Conservation (phyloP, 164 flowering plant species). For the Buxus sempervirens region DNA sequence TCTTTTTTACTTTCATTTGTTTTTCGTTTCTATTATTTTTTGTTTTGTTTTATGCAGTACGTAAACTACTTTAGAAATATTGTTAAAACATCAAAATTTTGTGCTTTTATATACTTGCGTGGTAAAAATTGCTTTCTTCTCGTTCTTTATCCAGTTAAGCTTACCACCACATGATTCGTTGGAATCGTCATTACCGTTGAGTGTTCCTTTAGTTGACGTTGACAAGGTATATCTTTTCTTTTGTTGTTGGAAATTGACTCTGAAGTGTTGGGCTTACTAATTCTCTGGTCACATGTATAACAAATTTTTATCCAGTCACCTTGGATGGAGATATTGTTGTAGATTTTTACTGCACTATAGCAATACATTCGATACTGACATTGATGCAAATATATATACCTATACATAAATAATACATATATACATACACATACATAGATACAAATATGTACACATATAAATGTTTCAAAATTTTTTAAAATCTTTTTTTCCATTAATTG, state of each 20-base stretch:
- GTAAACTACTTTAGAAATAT: no score
- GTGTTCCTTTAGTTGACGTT: slow-evolving; percentile 87
- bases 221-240: slow-evolving; percentile 65
- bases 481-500: no score
- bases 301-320: background rate
- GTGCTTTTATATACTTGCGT: background rate
- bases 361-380: background rate
- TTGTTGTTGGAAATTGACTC: background rate
- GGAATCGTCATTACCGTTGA: slow-evolving; percentile 61
- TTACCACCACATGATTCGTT: slow-evolving; percentile 52
- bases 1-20: background rate
- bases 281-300: background rate
- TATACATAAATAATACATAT: no score
- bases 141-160: slow-evolving; percentile 36
- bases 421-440: no score
- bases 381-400: no score
- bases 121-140: background rate
- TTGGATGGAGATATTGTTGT: background rate
- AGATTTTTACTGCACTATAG: background rate
- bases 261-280: background rate
- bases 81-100: background rate
- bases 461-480: no score
- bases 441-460: no score
- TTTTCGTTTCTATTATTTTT: background rate
- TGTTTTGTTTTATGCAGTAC: background rate